These are phyloP conservation scores for Pyropia haitanensis DNA, from an alignment of 23 red algal species.

Conservation along the genomic window DNA sequence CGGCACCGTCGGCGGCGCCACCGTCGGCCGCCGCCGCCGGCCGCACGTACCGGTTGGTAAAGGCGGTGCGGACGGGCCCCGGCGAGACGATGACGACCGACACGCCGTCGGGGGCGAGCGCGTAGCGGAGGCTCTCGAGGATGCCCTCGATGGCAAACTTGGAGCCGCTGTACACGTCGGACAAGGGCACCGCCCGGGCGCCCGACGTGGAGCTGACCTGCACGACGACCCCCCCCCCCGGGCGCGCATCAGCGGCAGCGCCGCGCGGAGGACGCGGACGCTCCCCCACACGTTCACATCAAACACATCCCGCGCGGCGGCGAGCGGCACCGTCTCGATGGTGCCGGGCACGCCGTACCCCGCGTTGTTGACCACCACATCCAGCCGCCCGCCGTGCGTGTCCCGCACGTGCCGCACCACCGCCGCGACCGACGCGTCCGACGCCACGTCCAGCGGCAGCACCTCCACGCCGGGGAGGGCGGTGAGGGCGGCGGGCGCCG, in stretches of 20 bases:
- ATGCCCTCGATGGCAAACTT: slow-evolving; percentile 44
- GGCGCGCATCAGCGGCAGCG: slow-evolving; percentile 21
- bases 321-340: slow-evolving; percentile 21
- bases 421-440: neutral
- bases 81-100: slow-evolving; percentile 27
- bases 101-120: slow-evolving; percentile 16
- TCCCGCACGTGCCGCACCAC: neutral
- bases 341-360: slow-evolving; percentile 30
- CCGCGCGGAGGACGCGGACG: slow-evolving; percentile 12
- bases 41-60: slow-evolving; percentile 6
- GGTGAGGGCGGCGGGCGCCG: slow-evolving; percentile 1
- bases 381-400: slow-evolving; percentile 12
- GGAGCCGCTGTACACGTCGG: slow-evolving; percentile 29
- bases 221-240: slow-evolving; percentile 16
- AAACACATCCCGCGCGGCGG: slow-evolving; percentile 17
- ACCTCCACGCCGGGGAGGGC: slow-evolving; percentile 4
- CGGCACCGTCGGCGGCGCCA: no score
- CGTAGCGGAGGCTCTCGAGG: slow-evolving; percentile 27
- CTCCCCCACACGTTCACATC: slow-evolving; percentile 52
- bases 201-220: slow-evolving; percentile 18
- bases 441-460: slow-evolving; percentile 25
- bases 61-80: slow-evolving; percentile 31
- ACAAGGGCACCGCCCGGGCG: slow-evolving; percentile 16
- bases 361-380: slow-evolving; percentile 51
- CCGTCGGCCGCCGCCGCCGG: no score